phyloP scores from a whole-genome alignment of 2,329 filamentous ascomycete genomes.

The Trichoderma endophyticum region DNA sequence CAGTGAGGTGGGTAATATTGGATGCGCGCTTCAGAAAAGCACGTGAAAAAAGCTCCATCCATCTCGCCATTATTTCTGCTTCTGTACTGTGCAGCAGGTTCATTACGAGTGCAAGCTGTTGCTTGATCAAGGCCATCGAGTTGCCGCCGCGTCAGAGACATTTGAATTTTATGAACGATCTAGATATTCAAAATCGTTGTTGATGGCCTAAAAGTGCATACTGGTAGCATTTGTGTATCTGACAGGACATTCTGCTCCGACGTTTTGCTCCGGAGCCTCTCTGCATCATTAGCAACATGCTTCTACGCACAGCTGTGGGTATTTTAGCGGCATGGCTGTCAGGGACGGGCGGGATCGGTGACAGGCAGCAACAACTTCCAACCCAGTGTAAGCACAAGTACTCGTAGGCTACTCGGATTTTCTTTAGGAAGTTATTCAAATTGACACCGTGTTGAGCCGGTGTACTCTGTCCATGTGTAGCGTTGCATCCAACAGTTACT shows the following conservation, averaged over 20 bases:
- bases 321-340: not conserved
- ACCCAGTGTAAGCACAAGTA: not conserved
- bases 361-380: not conserved
- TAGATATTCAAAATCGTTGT: not conserved
- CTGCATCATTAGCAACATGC: not conserved
- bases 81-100: not conserved
- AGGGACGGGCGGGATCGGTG: not conserved
- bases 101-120: not conserved
- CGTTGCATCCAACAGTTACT: not conserved
- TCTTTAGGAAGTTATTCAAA: not conserved
- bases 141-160: not conserved
- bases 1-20: slow-evolving; percentile 1
- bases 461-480: not conserved
- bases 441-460: not conserved
- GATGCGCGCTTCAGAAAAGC: not conserved
- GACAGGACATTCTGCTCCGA: not conserved
- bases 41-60: slow-evolving; percentile 4
- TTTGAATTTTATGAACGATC: not conserved
- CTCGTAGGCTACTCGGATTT: not conserved
- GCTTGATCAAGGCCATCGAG: not conserved
- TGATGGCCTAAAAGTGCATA: not conserved
- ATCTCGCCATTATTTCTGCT: not conserved
- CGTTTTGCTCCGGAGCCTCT: not conserved
- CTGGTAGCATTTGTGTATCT: not conserved
- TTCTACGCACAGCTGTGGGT: not conserved